These are phyloP conservation scores for Fagus sylvatica DNA, from an alignment of 306 rosid species.

Conservation along the genomic window DNA sequence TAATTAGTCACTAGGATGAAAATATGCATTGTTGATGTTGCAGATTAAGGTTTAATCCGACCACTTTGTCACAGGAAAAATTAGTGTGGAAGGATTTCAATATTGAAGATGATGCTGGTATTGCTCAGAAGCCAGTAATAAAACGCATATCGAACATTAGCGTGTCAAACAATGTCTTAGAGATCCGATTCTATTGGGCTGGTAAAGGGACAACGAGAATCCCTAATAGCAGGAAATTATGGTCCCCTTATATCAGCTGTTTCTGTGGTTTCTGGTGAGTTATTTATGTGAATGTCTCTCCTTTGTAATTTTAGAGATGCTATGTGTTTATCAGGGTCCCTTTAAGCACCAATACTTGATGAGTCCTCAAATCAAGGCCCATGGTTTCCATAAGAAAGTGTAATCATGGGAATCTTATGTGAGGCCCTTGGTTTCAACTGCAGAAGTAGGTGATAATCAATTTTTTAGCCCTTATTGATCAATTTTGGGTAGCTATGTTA, in stretches of 20 bases:
- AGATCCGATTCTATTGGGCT: conserved; percentile 65
- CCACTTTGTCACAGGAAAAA: conserved; percentile 46
- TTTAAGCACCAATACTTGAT: not conserved
- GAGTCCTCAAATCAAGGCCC: not conserved
- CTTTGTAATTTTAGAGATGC: not conserved
- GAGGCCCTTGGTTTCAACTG: not conserved
- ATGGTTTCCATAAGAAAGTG: not conserved
- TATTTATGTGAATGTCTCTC: not conserved
- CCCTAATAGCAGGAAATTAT: conserved; percentile 58
- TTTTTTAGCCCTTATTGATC: not conserved
- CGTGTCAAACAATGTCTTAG: conserved; percentile 49
- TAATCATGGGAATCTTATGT: too few species aligned
- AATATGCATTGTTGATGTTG: conserved; percentile 7
- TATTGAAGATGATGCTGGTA: conserved; percentile 45
- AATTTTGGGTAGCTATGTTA: not conserved
- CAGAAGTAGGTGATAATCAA: not conserved
- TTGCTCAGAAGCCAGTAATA: conserved; percentile 43
- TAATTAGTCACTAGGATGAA: conserved; percentile 21
- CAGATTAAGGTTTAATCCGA: conserved; percentile 13
- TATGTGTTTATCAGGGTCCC: not conserved
- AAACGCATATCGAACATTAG: conserved; percentile 32
- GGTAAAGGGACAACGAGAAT: conserved; percentile 62
- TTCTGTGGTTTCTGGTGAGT: conserved; percentile 64
- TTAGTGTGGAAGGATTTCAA: conserved; percentile 50
- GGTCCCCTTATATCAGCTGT: conserved; percentile 77